Evolutionary conservation across 2,329 filamentous ascomycete species (phyloP), one percentile per base, ranked within the genome.

Genomic region (Pseudogymnoascus sp.): DNA sequence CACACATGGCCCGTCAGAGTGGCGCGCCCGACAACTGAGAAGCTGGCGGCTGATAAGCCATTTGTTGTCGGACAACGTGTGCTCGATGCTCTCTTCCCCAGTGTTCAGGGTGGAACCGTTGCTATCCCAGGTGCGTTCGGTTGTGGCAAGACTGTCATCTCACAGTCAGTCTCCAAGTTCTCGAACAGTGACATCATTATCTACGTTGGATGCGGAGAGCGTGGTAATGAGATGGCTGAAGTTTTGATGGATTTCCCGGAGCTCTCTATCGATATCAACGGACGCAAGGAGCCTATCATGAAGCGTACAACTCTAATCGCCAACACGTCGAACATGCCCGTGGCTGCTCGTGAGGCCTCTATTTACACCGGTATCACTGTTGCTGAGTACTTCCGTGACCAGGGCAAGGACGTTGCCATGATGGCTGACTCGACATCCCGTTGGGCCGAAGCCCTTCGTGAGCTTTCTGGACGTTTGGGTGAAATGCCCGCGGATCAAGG

Each of bases 401-500:
- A 96, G 78, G 95, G 95, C 68, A 93, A 97, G 78, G 85, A 96
- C 76, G 95, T 99, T 40, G 93, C 95, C 71, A 99, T 99, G 95
- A 99, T 99, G 95, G 95, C 95, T 68, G 95, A 99, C 78, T 97
- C 95, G 15, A 90, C 93, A 62, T 99, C 95, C 62, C 92, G 95
- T 69, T 99, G 95, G 95, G 95, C 95, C 68, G 95, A 99, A 81
- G 95, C 95, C 74, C 85, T 99, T 76, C 92, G 95, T 90, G 95
- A 99, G 78, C 88, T 99, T 76, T 99, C 95, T 35, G 95, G 95
- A 83, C 95, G 95, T 84, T 83, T 99, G 66, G 95, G 95, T 83
- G 95, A 99, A 78, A 99, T 99, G 95, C 95, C 95, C 79, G 95
- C 95, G 77, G 95, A 99, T 78, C 95, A 99, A 79, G 95, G 95